phyloP scores from a whole-genome alignment of 805 yeast species.

The Candida montana region DNA sequence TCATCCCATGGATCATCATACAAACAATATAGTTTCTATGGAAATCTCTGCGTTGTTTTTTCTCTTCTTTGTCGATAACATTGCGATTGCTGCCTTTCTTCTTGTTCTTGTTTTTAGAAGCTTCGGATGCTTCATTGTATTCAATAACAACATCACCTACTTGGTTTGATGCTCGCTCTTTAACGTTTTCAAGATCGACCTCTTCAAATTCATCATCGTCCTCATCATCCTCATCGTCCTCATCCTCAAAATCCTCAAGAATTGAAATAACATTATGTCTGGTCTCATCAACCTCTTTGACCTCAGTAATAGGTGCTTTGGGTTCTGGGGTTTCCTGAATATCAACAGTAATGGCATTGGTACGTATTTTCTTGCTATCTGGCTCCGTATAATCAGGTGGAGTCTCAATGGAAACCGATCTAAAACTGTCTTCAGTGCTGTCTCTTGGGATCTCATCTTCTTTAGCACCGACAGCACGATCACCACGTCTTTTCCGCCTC shows the following conservation, averaged over 20 bases:
- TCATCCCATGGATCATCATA: conserved; percentile 60
- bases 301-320: neutral
- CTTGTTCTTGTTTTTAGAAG: conserved; percentile 16
- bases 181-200: conserved; percentile 19
- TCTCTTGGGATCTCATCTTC: neutral
- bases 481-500: conserved; percentile 11
- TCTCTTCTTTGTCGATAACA: conserved; percentile 49
- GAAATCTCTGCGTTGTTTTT: conserved; percentile 41
- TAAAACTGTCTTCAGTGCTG: neutral
- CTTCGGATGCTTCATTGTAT: conserved; percentile 14
- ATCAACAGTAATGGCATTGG: neutral
- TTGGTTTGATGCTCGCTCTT: conserved; percentile 17
- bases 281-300: conserved; percentile 8
- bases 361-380: neutral
- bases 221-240: conserved; percentile 28
- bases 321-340: neutral
- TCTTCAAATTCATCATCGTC: conserved; percentile 24
- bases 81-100: conserved; percentile 20
- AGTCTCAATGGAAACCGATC: neutral
- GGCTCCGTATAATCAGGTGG: neutral
- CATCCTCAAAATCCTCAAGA: conserved; percentile 28
- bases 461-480: neutral
- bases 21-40: conserved; percentile 57
- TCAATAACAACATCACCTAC: conserved; percentile 15
- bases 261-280: neutral